Evolutionary conservation across 225 moss, liverwort and hornwort species (phyloP), one percentile per base, ranked within the genome.

Genomic region (Straminergon stramineum): DNA sequence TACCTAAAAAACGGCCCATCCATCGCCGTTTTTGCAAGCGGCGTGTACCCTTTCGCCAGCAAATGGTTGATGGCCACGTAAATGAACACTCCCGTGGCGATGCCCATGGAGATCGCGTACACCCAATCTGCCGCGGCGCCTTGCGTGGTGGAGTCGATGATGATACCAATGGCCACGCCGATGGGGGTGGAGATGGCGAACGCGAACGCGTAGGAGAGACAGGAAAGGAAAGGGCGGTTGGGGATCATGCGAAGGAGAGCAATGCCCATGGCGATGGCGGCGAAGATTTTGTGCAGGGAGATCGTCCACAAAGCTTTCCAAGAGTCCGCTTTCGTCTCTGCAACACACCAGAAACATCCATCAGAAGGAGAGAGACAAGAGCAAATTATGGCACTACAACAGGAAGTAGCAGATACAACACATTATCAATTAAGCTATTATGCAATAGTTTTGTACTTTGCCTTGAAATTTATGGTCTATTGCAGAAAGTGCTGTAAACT

Each of bases 11-110:
- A 15, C 4, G 99, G 99, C 14, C 69, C 80, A 43, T 96, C 90
- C 7, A 93, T 28, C 5, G 86, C 57, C 26, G 93, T 86, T 56
- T 79, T 83, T 13, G 67, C 48, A 11, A 60, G 63, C 16, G 99
- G 94, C 26, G 86, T 84, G 84, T 94, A 97, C 31, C 97, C 99
- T 89, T 96, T 97, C 63, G 88, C 93, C 6, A 97, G 79, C 45
- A 99, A 92, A 48, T 99, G 97, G 53, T 99, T 97, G 91, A 99
- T 94, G 45, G 99, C 97, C 8, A 99, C 97, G 45, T 95, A 99
- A 27, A 99, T 92, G 91, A 99, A 99, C 74, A 99, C 88, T 4
- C 99, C 99, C 1, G 96, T 90, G 48, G 97, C 99, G 45, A 99
- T 55, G 34, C 95, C 92, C 97, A 99, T 99, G 64, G 99, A 81